Base-by-base conservation (phyloP, 1,139 yeast genomes). In the Pichia sp. region DNA sequence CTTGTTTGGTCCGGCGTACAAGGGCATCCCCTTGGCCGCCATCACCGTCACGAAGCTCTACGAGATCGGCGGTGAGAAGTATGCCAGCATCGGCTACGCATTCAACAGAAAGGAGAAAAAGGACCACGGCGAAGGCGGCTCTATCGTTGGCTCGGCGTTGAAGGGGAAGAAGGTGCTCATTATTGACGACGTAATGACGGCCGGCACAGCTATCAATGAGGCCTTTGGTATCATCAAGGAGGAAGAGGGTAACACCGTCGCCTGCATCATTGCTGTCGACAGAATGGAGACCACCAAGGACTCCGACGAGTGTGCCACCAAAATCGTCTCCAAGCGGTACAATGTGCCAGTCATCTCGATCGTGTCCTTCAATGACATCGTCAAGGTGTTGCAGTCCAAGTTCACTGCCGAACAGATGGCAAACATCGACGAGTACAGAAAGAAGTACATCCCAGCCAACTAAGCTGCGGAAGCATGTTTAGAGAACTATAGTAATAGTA, bases 121-220 rank as follows among this genome's bases (percentile, higher is more conserved):
- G 74, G 97, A 92, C 67, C 99, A 93, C 70, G 99, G 99, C 54
- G 99, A 93, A 75, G 99, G 99, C 59, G 99, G 99, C 16, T 81
- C 81, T 57, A 88, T 93, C 66, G 99, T 93, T 43, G 99, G 99
- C 38, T 82, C 89, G 47, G 72, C 81, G 4, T 78, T 93, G 64
- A 78, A 79, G 58, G 87, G 81, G 54, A 87, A 90, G 71, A 79
- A 77, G 59, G 81, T 90, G 40, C 76, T 93, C 66, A 87, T 93
- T 65, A 90, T 93, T 61, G 99, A 93, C 71, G 99, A 93, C 67
- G 98, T 93, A 51, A 92, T 93, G 84, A 93, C 98, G 57, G 98
- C 99, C 2, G 99, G 99, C 44, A 93, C 98, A 56, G 99, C 99
- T 53, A 90, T 92, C 69, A 87, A 87, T 65, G 98, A 93, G 72